A percentile compares a stretch with the other conserved stretches of the same genome.
These are phyloP conservation scores for Pythium chondricola DNA, from an alignment of 352 stramenopile genomes.

Conservation along the genomic window DNA sequence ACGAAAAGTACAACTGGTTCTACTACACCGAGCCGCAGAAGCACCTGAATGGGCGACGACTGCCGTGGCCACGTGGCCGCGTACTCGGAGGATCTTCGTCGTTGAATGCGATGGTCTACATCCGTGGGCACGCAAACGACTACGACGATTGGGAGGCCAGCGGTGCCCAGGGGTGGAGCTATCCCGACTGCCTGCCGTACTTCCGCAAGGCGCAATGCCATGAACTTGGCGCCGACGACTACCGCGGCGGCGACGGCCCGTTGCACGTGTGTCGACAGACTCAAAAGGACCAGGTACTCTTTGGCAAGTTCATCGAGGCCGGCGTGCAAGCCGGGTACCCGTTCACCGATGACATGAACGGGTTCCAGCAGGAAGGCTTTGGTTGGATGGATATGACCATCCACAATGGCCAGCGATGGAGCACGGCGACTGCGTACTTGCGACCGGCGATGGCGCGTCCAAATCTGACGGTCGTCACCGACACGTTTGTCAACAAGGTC, in stretches of 20 bases:
- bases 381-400: conserved; percentile 90
- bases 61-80: conserved; percentile 82
- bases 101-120: conserved; percentile 90
- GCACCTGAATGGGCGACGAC: conserved; percentile 62
- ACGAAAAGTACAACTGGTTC: conserved; percentile 86
- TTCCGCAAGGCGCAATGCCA: conserved; percentile 84
- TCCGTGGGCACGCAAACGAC: conserved; percentile 81
- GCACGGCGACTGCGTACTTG: conserved; percentile 67
- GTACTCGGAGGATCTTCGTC: conserved; percentile 87
- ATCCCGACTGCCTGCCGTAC: conserved; percentile 83
- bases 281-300: conserved; percentile 82
- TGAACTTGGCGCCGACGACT: conserved; percentile 66
- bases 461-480: conserved; percentile 73
- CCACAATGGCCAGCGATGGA: conserved; percentile 77
- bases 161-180: conserved; percentile 78
- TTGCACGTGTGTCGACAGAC: conserved; percentile 71
- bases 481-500: conserved; percentile 82
- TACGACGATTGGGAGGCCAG: conserved; percentile 82
- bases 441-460: conserved; percentile 53
- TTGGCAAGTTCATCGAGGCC: conserved; percentile 86
- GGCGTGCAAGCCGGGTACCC: conserved; percentile 80
- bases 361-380: conserved; percentile 86
- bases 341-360: conserved; percentile 88
- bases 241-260: conserved; percentile 77
- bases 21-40: conserved; percentile 86